phyloP scores from a whole-genome alignment of 2,329 filamentous ascomycete species.

The Nemania serpens region DNA sequence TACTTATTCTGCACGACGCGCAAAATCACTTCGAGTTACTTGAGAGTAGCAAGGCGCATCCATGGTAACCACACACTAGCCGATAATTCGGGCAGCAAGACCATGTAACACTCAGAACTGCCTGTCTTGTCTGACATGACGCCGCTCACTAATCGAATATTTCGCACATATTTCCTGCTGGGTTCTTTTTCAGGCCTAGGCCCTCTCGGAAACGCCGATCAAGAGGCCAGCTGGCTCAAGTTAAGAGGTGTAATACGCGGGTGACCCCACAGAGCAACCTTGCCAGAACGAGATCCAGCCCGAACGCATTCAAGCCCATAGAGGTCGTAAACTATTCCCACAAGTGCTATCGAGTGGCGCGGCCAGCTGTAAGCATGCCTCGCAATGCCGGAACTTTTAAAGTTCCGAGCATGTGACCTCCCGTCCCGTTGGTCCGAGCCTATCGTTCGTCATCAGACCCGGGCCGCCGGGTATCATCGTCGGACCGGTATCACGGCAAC shows the following conservation, averaged over 20 bases:
- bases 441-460: background rate
- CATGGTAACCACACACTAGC: background rate
- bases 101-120: background rate
- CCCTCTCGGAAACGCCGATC: background rate
- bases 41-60: background rate
- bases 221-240: conserved; percentile 1
- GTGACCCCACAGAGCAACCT: background rate
- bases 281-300: background rate
- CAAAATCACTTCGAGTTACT: background rate
- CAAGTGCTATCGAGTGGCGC: background rate
- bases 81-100: background rate
- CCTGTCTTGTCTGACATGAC: background rate
- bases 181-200: no score
- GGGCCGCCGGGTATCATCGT: background rate
- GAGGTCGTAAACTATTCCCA: background rate
- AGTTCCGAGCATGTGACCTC: background rate
- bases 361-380: background rate
- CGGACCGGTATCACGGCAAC: background rate
- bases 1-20: background rate
- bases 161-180: background rate
- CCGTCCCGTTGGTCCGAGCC: background rate
- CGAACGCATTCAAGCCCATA: background rate
- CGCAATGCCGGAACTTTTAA: background rate
- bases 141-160: background rate
- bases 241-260: background rate